These are phyloP conservation scores for Loxodes magnus DNA, from an alignment of 73 alveolate species.

Conservation along the genomic window DNA sequence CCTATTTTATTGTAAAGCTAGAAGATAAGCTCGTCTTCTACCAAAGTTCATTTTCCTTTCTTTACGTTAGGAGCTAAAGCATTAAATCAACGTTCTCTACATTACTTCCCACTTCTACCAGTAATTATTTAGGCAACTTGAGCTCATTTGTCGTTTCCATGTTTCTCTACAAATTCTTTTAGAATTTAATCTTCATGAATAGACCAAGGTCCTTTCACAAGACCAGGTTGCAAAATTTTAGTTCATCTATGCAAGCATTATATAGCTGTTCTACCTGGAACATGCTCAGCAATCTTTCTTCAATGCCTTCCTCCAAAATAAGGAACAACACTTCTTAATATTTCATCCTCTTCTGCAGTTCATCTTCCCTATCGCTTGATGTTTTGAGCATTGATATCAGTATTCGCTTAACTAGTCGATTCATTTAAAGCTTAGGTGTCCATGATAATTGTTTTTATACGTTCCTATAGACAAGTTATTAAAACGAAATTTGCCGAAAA, in stretches of 20 bases:
- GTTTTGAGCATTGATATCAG: no score
- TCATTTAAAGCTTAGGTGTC: no score
- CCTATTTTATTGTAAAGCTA: constrained; percentile 54
- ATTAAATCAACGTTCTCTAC: constrained; percentile 91
- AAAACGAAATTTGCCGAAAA: no score
- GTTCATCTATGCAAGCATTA: constrained; percentile 61
- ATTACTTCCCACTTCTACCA: constrained; percentile 81
- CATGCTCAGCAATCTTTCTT: constrained; percentile 32
- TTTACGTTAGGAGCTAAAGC: constrained; percentile 75
- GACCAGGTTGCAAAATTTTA: no score
- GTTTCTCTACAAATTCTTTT: constrained; percentile 41
- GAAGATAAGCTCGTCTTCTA: constrained; percentile 52
- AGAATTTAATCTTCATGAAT: constrained; percentile 47
- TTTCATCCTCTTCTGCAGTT: constrained; percentile 11
- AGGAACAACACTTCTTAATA: background rate
- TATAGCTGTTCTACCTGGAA: constrained; percentile 56
- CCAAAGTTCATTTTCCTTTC: constrained; percentile 69
- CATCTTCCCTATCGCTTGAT: no score
- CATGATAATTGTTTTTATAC: no score
- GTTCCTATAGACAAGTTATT: no score
- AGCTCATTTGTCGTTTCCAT: constrained; percentile 53
- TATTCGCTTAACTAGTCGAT: no score
- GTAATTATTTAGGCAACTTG: constrained; percentile 34
- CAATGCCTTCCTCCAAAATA: constrained; percentile 36
- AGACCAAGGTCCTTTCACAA: constrained; percentile 69